Conservation (phyloP, 768 basidiomycete species). For the Tephrocybe sp. region DNA sequence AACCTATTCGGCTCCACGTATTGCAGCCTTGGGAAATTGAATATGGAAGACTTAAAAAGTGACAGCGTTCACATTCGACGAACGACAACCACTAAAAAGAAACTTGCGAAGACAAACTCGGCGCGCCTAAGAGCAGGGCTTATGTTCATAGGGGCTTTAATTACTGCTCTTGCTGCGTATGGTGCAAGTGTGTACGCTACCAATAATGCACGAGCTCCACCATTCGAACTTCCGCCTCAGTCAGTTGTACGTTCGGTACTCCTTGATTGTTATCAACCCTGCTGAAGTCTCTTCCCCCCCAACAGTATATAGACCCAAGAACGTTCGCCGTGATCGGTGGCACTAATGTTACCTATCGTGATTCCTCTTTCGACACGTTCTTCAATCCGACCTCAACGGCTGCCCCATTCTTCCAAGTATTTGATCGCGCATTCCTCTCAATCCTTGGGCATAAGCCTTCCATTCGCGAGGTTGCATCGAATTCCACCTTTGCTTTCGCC, state of each 20-base stretch:
- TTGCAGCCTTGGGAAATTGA: too few species aligned
- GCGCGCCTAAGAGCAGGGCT: neutral
- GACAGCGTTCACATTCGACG: neutral
- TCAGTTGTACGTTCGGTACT: slow-evolving; percentile 30
- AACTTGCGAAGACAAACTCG: neutral
- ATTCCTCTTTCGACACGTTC: slow-evolving; percentile 35
- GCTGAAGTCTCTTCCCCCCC: neutral
- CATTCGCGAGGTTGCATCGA: slow-evolving; percentile 58
- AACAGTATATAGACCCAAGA: slow-evolving; percentile 51
- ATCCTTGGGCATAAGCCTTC: slow-evolving; percentile 60
- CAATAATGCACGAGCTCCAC: neutral
- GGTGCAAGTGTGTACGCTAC: neutral
- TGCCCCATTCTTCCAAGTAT: slow-evolving; percentile 60
- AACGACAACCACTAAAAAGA: neutral
- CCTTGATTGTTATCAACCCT: neutral
- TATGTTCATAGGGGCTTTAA: neutral
- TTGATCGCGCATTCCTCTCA: slow-evolving; percentile 50
- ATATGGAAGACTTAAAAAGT: neutral
- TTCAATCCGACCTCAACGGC: slow-evolving; percentile 62
- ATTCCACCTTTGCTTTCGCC: slow-evolving; percentile 66
- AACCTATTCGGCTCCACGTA: neutral
- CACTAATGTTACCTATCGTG: slow-evolving; percentile 38
- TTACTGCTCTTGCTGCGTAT: neutral
- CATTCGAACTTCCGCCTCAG: slow-evolving; percentile 26
- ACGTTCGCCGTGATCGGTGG: slow-evolving; percentile 51